Percentiles rank a stretch among this genome's conserved stretches.
These are phyloP conservation scores for Geosmithia putterillii DNA, from an alignment of 2,329 filamentous ascomycete species.

Conservation along the genomic window DNA sequence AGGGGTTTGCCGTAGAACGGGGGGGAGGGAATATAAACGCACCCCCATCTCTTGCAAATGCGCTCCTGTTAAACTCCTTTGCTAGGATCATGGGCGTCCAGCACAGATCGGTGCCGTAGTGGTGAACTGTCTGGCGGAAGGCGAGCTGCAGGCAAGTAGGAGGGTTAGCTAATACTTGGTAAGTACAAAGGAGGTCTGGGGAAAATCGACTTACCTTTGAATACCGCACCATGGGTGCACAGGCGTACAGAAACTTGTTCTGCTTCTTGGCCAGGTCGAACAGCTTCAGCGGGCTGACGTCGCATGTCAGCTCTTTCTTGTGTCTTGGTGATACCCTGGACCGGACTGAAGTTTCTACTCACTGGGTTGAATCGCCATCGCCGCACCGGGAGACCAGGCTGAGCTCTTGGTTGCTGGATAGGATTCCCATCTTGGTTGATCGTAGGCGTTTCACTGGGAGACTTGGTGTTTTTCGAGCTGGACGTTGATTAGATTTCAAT, in stretches of 20 bases:
- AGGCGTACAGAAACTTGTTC: slow-evolving; percentile 42
- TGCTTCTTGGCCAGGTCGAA: slow-evolving; percentile 42
- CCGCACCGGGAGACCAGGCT: neutral
- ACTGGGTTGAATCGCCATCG: slow-evolving; percentile 1
- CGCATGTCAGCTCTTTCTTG: neutral
- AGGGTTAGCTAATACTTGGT: neutral
- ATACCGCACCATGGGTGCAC: slow-evolving; percentile 58
- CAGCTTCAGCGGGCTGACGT: slow-evolving; percentile 39
- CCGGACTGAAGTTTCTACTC: neutral
- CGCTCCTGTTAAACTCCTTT: slow-evolving; percentile 54
- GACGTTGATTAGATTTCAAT: neutral
- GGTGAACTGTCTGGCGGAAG: slow-evolving; percentile 53
- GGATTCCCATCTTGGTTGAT: neutral
- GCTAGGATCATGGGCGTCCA: slow-evolving; percentile 65
- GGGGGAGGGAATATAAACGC: slow-evolving; percentile 4
- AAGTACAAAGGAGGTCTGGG: neutral
- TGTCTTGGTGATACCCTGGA: neutral
- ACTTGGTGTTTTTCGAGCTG: neutral
- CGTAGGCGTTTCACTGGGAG: no score
- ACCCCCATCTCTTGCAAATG: slow-evolving; percentile 48
- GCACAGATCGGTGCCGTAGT: slow-evolving; percentile 52
- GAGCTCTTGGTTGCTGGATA: neutral
- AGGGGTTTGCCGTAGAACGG: neutral
- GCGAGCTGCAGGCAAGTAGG: slow-evolving; percentile 35
- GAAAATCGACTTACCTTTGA: slow-evolving; percentile 32